These are phyloP conservation scores for Glarea lozoyensis DNA, from an alignment of 495 filamentous ascomycete species.

Conservation along the genomic window DNA sequence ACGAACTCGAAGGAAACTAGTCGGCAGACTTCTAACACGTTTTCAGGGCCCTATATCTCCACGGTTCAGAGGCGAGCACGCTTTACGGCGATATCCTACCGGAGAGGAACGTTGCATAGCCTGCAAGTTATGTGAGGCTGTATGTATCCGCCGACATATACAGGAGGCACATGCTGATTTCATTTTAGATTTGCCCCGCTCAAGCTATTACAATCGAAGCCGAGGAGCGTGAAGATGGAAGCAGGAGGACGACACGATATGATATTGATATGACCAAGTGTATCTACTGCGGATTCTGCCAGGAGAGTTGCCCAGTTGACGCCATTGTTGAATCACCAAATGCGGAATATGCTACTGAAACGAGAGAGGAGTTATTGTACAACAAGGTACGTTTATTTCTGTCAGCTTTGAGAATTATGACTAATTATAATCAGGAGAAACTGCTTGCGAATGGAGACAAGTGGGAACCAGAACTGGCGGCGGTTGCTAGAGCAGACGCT, in stretches of 20 bases:
- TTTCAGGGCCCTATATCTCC: constrained; percentile 81
- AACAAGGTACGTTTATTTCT: constrained; percentile 59
- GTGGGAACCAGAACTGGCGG: constrained; percentile 97
- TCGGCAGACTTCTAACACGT: too few relatives aligned
- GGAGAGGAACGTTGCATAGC: constrained; percentile 98
- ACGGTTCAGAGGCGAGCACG: constrained; percentile 95
- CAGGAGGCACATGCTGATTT: background rate
- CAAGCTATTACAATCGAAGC: constrained; percentile 98
- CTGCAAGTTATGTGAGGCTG: constrained; percentile 96
- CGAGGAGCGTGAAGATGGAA: constrained; percentile 93
- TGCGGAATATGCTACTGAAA: constrained; percentile 96
- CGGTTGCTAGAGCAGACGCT: constrained; percentile 78
- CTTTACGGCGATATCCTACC: constrained; percentile 87
- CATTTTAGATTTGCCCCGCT: constrained; percentile 71
- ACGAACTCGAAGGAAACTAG: background rate
- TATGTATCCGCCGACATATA: constrained; percentile 25
- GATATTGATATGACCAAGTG: constrained; percentile 99
- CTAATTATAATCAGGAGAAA: constrained; percentile 5
- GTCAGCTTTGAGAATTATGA: constrained; percentile 27
- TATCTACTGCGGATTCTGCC: constrained; percentile 99
- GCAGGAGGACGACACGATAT: constrained; percentile 88
- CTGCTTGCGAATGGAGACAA: constrained; percentile 52
- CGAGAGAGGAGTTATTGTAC: constrained; percentile 91
- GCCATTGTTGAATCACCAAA: constrained; percentile 97
- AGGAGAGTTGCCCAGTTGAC: constrained; percentile 97